Evolutionary conservation across 768 basidiomycete species (phyloP).

Genomic region (Termitomyces sp.): DNA sequence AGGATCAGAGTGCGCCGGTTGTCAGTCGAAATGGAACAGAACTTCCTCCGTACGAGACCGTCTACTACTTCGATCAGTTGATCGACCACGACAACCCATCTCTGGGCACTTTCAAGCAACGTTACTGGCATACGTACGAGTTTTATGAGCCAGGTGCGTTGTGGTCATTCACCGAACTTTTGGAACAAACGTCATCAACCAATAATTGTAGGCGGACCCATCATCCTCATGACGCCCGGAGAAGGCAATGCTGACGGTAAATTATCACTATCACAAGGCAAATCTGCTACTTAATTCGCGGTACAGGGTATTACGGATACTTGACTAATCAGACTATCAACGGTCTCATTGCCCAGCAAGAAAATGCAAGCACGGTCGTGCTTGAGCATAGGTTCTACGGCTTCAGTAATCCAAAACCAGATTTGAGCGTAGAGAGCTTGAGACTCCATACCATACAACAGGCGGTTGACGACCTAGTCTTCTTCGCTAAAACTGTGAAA

Average conservation of each 20-base stretch:
- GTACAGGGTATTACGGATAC: slow-evolving; percentile 42
- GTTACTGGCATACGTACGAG: slow-evolving; percentile 68
- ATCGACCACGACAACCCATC: slow-evolving; percentile 51
- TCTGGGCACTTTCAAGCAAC: slow-evolving; percentile 71
- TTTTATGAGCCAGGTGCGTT: slow-evolving; percentile 48
- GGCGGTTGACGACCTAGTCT: slow-evolving; percentile 66
- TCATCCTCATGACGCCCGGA: slow-evolving; percentile 63
- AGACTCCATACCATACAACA: slow-evolving; percentile 63
- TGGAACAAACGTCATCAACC: background rate
- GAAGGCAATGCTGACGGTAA: slow-evolving; percentile 51
- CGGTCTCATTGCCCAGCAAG: slow-evolving; percentile 58
- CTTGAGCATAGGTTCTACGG: slow-evolving; percentile 76
- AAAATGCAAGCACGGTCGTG: slow-evolving; percentile 56
- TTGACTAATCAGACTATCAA: slow-evolving; percentile 60
- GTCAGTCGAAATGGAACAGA: slow-evolving; percentile 35
- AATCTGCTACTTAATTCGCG: background rate
- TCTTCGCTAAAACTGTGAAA: slow-evolving; percentile 60
- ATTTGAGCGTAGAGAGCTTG: slow-evolving; percentile 55
- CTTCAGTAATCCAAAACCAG: slow-evolving; percentile 60
- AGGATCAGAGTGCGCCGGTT: slow-evolving; percentile 27
- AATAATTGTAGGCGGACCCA: slow-evolving; percentile 42
- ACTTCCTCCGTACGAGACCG: slow-evolving; percentile 38
- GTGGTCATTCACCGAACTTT: background rate
- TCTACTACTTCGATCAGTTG: slow-evolving; percentile 53
- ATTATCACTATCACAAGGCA: background rate